Conservation (phyloP, 2,329 filamentous ascomycete species). For the Aspergillus ochraceoroseus region DNA sequence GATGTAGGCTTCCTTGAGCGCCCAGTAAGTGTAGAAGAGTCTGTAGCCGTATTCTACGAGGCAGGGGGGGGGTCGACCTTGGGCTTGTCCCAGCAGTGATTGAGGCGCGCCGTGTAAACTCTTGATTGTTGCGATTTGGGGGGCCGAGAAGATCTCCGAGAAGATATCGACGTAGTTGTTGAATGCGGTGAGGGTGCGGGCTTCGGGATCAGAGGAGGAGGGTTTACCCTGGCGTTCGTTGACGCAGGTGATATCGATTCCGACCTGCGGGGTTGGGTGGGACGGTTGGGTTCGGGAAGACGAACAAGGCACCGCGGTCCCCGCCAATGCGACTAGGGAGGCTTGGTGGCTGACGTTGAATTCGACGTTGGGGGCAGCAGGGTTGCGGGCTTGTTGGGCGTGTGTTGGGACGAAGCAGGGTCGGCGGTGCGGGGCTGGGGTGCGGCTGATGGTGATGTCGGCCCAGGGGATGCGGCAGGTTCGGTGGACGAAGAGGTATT, state of each 20-base stretch:
- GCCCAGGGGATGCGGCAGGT: conserved; percentile 54
- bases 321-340: conserved; percentile 56
- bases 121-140: conserved; percentile 55
- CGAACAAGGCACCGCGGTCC: conserved; percentile 35
- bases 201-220: conserved; percentile 32
- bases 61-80: neutral
- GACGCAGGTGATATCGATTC: conserved; percentile 60
- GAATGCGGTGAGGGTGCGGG: conserved; percentile 49
- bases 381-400: neutral
- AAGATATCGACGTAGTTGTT: conserved; percentile 58
- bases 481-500: conserved; percentile 56
- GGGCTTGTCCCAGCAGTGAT: neutral
- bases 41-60: conserved; percentile 54
- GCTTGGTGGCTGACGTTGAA: conserved; percentile 65
- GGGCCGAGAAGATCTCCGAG: conserved; percentile 54
- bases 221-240: conserved; percentile 53
- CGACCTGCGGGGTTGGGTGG: conserved; percentile 42
- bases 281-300: conserved; percentile 8
- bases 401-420: conserved; percentile 51
- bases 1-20: conserved; percentile 62
- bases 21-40: conserved; percentile 61
- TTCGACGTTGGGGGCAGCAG: conserved; percentile 43
- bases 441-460: conserved; percentile 51
- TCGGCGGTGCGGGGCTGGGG: conserved; percentile 44
- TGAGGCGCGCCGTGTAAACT: conserved; percentile 27